These are phyloP conservation scores for Houttuynia cordata DNA, from an alignment of 164 flowering plant genomes.

Conservation along the genomic window DNA sequence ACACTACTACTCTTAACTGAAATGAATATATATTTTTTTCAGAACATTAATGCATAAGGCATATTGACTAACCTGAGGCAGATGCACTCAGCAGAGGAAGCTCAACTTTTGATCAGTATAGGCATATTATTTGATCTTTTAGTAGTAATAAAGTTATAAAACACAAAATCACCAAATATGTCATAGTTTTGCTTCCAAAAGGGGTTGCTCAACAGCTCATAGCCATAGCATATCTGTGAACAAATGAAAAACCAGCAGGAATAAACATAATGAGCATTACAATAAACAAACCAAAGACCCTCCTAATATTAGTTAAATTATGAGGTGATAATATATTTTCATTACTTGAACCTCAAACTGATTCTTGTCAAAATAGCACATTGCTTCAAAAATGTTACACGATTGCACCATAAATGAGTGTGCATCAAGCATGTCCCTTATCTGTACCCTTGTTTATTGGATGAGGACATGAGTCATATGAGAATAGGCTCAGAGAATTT, in stretches of 20 bases:
- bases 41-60: neutral
- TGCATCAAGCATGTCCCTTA: too few relatives aligned
- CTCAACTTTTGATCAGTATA: constrained; percentile 14
- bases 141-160: too few relatives aligned
- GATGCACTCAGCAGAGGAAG: constrained; percentile 49
- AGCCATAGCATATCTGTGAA: constrained; percentile 68
- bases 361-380: too few relatives aligned
- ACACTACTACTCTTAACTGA: neutral
- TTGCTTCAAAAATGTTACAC: too few relatives aligned
- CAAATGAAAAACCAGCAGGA: neutral
- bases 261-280: neutral
- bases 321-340: too few relatives aligned
- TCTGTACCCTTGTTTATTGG: too few relatives aligned
- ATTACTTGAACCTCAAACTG: too few relatives aligned
- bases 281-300: too few relatives aligned
- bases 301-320: too few relatives aligned
- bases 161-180: constrained; percentile 49
- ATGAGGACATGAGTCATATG: too few relatives aligned
- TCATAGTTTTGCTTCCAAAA: constrained; percentile 91
- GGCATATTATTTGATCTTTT: neutral
- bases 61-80: constrained; percentile 35
- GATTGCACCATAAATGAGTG: too few relatives aligned
- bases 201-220: constrained; percentile 67
- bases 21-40: neutral
- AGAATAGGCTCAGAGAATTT: too few relatives aligned